Evolutionary conservation across 139 green algal genomes (phyloP).

Genomic region (Picochlorum sp.): DNA sequence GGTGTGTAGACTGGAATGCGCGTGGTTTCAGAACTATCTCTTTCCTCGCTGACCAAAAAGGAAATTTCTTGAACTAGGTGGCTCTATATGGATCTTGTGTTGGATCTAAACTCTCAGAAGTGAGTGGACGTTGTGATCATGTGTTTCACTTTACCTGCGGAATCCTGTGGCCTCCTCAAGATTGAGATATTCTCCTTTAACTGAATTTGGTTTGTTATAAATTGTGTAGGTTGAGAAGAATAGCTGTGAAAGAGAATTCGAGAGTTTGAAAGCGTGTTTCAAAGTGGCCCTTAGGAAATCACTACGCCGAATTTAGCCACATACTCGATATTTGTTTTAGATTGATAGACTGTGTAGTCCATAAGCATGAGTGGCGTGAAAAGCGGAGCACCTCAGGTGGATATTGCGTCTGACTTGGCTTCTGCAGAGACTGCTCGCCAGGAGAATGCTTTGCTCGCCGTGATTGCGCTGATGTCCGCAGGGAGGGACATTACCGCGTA

Average conservation of each 20-base stretch:
- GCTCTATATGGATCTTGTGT: neutral
- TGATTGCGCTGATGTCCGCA: constrained; percentile 19
- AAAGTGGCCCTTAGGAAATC: constrained; percentile 8
- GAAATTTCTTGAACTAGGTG: neutral
- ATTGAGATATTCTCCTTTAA: no score
- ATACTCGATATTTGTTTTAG: neutral
- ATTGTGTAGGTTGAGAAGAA: constrained; percentile 25
- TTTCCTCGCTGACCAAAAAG: neutral
- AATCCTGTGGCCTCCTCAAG: no score
- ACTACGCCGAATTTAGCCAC: neutral
- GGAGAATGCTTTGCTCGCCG: constrained; percentile 11
- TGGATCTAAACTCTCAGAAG: neutral
- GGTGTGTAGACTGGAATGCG: no score
- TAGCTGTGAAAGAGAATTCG: constrained; percentile 27
- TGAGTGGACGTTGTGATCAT: no score
- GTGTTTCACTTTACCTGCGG: no score
- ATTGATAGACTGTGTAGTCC: neutral
- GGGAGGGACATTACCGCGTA: constrained; percentile 9
- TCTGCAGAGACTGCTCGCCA: constrained; percentile 18
- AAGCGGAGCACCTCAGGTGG: neutral
- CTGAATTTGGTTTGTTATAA: no score
- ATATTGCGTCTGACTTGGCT: constrained; percentile 16
- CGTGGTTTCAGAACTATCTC: no score
- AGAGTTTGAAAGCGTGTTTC: constrained; percentile 19
- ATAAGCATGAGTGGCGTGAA: neutral